Percentiles rank a stretch among this genome's conserved stretches.
phyloP scores from a whole-genome alignment of 345 rosid species.

The Anacardium occidentale region DNA sequence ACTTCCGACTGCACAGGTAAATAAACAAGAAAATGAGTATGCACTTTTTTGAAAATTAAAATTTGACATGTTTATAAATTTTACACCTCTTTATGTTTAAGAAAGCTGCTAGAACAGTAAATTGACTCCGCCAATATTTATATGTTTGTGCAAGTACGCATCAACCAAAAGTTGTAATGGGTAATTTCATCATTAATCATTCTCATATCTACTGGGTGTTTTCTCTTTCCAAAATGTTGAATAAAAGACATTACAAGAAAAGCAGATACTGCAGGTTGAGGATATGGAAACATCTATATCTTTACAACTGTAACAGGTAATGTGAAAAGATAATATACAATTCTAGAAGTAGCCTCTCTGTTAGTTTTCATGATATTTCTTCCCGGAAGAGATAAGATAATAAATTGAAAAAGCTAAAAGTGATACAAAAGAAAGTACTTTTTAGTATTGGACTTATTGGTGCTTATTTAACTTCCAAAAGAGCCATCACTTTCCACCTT shows the following conservation, averaged over 20 bases:
- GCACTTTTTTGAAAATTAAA: neutral
- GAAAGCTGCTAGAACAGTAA: neutral
- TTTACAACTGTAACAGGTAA: neutral
- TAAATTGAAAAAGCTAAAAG: neutral
- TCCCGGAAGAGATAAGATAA: neutral
- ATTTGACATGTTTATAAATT: neutral
- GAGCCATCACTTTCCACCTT: neutral
- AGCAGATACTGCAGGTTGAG: neutral
- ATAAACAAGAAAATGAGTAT: constrained; percentile 1
- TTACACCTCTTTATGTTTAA: neutral
- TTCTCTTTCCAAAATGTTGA: neutral
- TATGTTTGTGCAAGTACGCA: too few species aligned
- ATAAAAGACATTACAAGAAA: neutral
- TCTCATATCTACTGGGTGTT: neutral
- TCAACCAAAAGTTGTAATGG: neutral
- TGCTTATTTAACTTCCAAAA: neutral
- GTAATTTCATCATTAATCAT: neutral
- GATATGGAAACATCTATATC: neutral
- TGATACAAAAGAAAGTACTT: neutral
- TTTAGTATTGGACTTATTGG: too few species aligned
- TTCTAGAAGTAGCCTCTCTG: neutral
- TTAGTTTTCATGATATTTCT: neutral
- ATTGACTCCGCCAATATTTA: neutral
- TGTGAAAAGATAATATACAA: neutral
- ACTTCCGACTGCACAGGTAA: constrained; percentile 66